phyloP scores from a whole-genome alignment of 305 asterid genomes.

The Striga hermonthica region DNA sequence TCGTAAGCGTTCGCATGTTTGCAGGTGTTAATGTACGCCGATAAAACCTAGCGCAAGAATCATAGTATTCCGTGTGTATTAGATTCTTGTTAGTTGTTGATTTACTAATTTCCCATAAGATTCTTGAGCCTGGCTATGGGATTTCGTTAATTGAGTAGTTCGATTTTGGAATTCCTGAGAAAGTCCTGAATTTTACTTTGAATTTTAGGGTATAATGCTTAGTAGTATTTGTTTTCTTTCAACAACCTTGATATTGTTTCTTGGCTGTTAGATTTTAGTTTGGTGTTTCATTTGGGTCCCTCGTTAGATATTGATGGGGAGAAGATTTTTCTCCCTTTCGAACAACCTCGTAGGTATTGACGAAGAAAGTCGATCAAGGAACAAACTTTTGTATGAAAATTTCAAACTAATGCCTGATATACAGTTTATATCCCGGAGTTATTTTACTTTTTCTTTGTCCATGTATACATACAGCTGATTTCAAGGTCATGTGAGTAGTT shows the following conservation, averaged over 20 bases:
- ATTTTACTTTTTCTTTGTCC: neutral
- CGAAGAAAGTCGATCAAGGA: neutral
- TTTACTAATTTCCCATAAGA: neutral
- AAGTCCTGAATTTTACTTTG: neutral
- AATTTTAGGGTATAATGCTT: neutral
- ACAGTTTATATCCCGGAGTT: slow-evolving; percentile 4
- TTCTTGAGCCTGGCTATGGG: neutral
- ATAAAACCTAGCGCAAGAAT: neutral
- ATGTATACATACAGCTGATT: neutral
- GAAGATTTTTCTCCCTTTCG: neutral
- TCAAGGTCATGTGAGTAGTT: slow-evolving; percentile 6
- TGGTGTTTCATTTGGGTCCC: slow-evolving; percentile 3
- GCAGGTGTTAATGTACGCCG: neutral
- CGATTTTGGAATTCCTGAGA: neutral
- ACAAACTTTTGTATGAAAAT: neutral
- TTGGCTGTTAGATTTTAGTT: too few relatives aligned
- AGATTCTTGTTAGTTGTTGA: slow-evolving; percentile 15
- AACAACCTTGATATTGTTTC: too few relatives aligned
- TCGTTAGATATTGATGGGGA: neutral
- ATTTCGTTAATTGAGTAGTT: slow-evolving; percentile 15
- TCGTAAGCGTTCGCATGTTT: slow-evolving; percentile 37
- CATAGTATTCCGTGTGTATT: neutral
- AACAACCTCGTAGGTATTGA: neutral
- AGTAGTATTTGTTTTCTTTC: neutral
- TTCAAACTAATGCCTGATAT: neutral